Evolutionary conservation across 108 stramenopile genomes (phyloP).

Genomic region (Cylindrotheca closterium): DNA sequence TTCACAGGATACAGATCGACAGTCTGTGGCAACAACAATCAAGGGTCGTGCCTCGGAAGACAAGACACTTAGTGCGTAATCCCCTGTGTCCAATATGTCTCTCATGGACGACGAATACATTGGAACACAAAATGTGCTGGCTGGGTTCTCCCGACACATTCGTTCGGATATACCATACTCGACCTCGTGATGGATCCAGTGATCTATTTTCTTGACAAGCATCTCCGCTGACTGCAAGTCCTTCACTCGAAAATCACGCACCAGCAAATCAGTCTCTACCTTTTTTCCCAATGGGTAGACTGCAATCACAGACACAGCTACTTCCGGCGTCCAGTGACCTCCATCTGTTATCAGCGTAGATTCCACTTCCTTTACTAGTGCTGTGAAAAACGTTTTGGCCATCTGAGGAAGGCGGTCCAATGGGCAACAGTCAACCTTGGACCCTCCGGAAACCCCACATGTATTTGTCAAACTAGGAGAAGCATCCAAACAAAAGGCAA

Average conservation of each 20-base stretch:
- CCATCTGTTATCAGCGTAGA: constrained; percentile 11
- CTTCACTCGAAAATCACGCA: constrained; percentile 66
- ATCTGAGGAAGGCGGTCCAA: constrained; percentile 68
- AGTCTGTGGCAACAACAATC: constrained; percentile 70
- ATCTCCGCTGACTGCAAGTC: constrained; percentile 51
- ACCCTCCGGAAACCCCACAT: constrained; percentile 34
- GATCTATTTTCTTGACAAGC: constrained; percentile 50
- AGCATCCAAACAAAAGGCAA: constrained; percentile 83
- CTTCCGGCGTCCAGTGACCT: constrained; percentile 50
- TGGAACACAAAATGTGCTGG: constrained; percentile 36
- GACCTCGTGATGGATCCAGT: constrained; percentile 69
- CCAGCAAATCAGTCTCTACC: constrained; percentile 63
- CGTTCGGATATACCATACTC: constrained; percentile 71
- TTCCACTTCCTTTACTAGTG: constrained; percentile 59
- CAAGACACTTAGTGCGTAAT: constrained; percentile 66
- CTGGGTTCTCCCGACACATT: constrained; percentile 28
- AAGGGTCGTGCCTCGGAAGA: constrained; percentile 67
- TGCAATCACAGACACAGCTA: constrained; percentile 78
- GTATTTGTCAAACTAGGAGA: constrained; percentile 71
- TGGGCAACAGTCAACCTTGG: constrained; percentile 28
- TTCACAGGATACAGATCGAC: constrained; percentile 66
- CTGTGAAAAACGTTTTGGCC: constrained; percentile 56
- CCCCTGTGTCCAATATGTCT: constrained; percentile 70
- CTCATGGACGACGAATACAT: constrained; percentile 54
- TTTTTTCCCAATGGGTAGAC: constrained; percentile 55